Percentiles rank a stretch among this genome's conserved stretches.
Conservation (phyloP, 192 early-diverging fungal species). For the Oehlia diaphana region DNA sequence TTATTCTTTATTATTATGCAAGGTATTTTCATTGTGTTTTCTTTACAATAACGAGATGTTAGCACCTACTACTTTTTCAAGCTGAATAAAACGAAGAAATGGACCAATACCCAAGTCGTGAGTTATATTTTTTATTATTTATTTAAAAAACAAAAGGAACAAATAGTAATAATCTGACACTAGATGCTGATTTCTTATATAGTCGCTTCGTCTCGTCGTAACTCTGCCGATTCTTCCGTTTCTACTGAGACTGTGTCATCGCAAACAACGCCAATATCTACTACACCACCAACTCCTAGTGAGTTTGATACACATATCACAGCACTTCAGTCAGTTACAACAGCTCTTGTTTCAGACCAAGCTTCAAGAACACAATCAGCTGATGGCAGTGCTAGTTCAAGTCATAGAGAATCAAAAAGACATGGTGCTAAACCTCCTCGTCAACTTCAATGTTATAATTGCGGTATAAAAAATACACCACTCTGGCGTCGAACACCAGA, state of each 20-base stretch:
- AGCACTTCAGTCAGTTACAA: background rate
- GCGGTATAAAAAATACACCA: slow-evolving; percentile 79
- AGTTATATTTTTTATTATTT: slow-evolving; percentile 5
- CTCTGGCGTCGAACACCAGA: slow-evolving; percentile 83
- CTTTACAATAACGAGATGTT: slow-evolving; percentile 11
- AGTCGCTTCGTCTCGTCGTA: slow-evolving; percentile 12
- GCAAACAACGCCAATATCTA: slow-evolving; percentile 24
- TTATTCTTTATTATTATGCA: slow-evolving; percentile 7
- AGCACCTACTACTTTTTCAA: background rate
- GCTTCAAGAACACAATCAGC: background rate
- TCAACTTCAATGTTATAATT: slow-evolving; percentile 70
- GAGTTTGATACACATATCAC: slow-evolving; percentile 21
- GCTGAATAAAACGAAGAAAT: slow-evolving; percentile 14
- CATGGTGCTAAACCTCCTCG: slow-evolving; percentile 40
- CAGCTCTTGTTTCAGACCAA: slow-evolving; percentile 7
- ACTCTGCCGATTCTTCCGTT: slow-evolving; percentile 14
- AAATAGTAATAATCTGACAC: background rate
- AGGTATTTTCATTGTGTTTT: background rate
- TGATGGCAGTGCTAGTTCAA: background rate
- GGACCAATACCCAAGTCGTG: background rate
- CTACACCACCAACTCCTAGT: slow-evolving; percentile 23
- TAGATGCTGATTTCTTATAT: background rate
- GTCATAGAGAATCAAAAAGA: slow-evolving; percentile 35
- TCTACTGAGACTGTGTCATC: slow-evolving; percentile 17
- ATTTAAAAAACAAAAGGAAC: background rate